Evolutionary conservation across 768 basidiomycete species (phyloP), one percentile per base, ranked within the genome.

Genomic region (Leccinum truebloodii): DNA sequence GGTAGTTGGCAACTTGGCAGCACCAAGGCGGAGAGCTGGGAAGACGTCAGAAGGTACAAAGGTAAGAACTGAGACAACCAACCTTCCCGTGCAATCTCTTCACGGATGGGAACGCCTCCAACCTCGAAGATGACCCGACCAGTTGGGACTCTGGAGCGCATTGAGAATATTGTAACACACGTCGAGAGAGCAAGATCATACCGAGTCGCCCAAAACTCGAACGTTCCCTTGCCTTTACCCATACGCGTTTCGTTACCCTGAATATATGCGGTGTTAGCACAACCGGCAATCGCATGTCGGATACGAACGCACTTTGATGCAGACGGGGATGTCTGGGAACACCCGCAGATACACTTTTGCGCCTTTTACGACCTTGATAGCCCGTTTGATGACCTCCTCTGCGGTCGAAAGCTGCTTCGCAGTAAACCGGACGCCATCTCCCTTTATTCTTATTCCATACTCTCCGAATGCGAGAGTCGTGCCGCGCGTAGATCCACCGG

Each of bases 161-260:
- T 59, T 57, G n/a, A 62, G 54, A 32, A 3, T 13, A 20, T 26
- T 28, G 14, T 0, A 13, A 37, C 12, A 13, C 24, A 51, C 8
- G 8, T 16, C 22, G 13, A 57, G 46, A 54, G 13, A 62, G 49
- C 1, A 9, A 8, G 6, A 37, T 70, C 85, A 57, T 67, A 94
- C 92, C 93, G 86, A 60, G 90, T 92, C 28, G 95, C 93, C 97
- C 97, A 99, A 73, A 83, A 98, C 71, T 98, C 97, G 68, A 98
- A 98, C 0, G 90, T 86, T 51, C 97, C 97, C 75, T 99, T 99
- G 60, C 97, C 97, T 77, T 98, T 98, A 54, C 97, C 97, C 97
- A 98, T 98, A 82, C 97, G 90, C 6, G 94, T 95, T 76, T 98
- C 95, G 67, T 97, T 98, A 57, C 97, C 96, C 92, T 94, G 61